A percentile compares a stretch with the other conserved stretches of the same genome.
phyloP scores from a whole-genome alignment of 2,329 filamentous ascomycete species.

The Cytospora piceicola region DNA sequence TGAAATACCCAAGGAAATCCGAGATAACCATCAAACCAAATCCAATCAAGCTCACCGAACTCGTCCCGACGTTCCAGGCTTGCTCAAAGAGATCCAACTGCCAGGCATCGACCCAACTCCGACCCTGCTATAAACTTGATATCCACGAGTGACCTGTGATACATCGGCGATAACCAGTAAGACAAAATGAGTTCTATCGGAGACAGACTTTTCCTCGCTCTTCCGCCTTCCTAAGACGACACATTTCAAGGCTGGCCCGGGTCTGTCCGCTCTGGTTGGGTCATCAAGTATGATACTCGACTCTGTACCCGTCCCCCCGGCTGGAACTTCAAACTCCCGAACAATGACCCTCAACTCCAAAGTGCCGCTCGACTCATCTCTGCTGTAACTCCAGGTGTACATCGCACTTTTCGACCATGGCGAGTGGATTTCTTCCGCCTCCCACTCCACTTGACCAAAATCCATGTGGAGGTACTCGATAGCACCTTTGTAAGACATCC shows the following conservation, averaged over 20 bases:
- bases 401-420: not conserved
- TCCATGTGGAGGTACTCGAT: slow-evolving; percentile 8
- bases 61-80: not conserved
- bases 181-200: not conserved
- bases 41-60: not conserved
- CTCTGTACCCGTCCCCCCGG: not conserved
- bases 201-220: rapidly evolving
- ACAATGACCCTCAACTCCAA: not conserved
- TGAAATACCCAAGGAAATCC: no score
- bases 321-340: not conserved
- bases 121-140: not conserved
- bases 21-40: no score
- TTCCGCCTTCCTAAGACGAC: slow-evolving; percentile 1
- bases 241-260: not conserved
- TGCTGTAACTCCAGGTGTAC: slow-evolving; percentile 5
- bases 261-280: not conserved
- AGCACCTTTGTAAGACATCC: slow-evolving; percentile 17
- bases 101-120: slow-evolving; percentile 1
- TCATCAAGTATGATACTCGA: not conserved
- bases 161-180: not conserved
- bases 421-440: not conserved
- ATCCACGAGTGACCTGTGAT: not conserved
- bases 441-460: slow-evolving; percentile 3
- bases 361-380: not conserved
- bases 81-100: not conserved